Conservation (phyloP, 179 eudicot species). For the Beta macrorhiza region DNA sequence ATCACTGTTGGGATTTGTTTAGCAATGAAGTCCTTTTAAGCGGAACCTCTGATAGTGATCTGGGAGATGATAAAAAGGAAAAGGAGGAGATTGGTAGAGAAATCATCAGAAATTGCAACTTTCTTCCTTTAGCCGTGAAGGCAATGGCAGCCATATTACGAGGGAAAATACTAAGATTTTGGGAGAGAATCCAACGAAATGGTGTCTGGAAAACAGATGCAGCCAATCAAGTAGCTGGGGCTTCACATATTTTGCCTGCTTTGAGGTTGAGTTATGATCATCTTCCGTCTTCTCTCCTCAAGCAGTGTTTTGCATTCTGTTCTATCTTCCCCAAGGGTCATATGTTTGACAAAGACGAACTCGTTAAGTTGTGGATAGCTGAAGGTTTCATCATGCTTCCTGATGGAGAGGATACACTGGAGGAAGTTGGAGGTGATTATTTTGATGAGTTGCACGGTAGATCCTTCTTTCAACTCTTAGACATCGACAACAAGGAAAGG, state of each 20-base stretch:
- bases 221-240: background rate
- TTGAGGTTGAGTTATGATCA: constrained; percentile 4
- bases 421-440: constrained; percentile 22
- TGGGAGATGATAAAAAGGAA: background rate
- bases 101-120: background rate
- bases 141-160: background rate
- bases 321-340: constrained; percentile 31
- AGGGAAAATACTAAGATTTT: background rate
- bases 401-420: background rate
- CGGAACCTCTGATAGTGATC: too few species aligned
- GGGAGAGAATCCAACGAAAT: background rate
- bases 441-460: constrained; percentile 25
- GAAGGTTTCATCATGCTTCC: constrained; percentile 16
- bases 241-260: background rate
- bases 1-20: background rate
- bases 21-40: background rate
- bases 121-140: background rate
- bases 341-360: constrained; percentile 25
- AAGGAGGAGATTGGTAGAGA: background rate
- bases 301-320: constrained; percentile 33
- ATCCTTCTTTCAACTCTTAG: constrained; percentile 30
- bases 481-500: constrained; percentile 22
- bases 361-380: constrained; percentile 29
- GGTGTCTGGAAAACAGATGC: background rate
- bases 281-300: constrained; percentile 22